Evolutionary conservation across 306 rosid species (phyloP).

Genomic region (Acacia melanoxylon): DNA sequence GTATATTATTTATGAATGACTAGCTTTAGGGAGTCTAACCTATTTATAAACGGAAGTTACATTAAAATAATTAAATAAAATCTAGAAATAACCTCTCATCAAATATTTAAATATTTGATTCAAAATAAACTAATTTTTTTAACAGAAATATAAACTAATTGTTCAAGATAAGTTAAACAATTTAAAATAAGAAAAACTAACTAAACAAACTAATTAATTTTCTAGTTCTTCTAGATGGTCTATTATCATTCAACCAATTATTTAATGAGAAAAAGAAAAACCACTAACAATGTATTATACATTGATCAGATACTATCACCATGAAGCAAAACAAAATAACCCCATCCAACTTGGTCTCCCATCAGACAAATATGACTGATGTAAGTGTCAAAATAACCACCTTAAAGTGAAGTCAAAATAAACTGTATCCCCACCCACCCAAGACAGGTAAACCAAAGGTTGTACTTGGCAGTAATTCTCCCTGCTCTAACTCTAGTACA

Average conservation of each 20-base stretch:
- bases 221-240: no score
- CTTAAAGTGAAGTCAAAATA: background rate
- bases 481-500: background rate
- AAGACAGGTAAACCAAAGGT: background rate
- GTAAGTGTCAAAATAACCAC: background rate
- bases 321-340: background rate
- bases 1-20: no score
- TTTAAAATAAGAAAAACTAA: no score
- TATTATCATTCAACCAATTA: background rate
- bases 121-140: no score
- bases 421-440: background rate
- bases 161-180: no score
- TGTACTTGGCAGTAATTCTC: background rate
- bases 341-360: background rate
- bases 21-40: no score
- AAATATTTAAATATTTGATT: no score
- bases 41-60: no score
- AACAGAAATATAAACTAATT: no score
- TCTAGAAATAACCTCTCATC: background rate
- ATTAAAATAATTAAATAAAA: no score
- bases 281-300: background rate
- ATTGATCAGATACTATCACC: background rate
- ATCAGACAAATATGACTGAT: background rate
- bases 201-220: no score
- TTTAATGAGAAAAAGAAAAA: background rate